Evolutionary conservation across 1,139 yeast genomes (phyloP).

Genomic region (Petasospora rhodanensis): DNA sequence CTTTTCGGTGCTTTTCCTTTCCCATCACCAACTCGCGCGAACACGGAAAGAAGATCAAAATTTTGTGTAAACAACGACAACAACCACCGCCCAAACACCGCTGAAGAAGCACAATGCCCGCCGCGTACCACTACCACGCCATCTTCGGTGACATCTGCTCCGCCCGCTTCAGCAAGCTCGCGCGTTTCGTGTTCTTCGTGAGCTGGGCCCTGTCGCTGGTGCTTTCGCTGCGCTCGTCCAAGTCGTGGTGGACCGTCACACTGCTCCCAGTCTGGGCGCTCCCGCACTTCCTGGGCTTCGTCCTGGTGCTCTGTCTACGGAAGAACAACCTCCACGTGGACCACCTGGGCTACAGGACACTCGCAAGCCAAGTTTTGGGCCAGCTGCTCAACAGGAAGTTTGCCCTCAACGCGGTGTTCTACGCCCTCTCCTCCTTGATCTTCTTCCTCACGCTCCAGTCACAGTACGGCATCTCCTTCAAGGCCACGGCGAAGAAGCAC

Average conservation of each 20-base stretch:
- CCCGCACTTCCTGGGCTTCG: slow-evolving; percentile 28
- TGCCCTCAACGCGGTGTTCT: slow-evolving; percentile 34
- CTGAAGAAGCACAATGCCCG: too few relatives aligned
- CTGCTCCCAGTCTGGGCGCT: slow-evolving; percentile 22
- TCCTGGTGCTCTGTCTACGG: slow-evolving; percentile 45
- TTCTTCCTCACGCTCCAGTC: slow-evolving; percentile 33
- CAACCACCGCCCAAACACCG: too few relatives aligned
- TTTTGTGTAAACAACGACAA: too few relatives aligned
- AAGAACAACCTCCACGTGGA: slow-evolving; percentile 48
- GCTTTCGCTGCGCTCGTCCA: slow-evolving; percentile 26
- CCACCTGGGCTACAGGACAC: slow-evolving; percentile 45
- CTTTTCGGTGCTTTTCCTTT: too few relatives aligned
- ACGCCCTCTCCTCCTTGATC: slow-evolving; percentile 36
- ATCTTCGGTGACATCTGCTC: slow-evolving; percentile 36
- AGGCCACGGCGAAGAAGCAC: slow-evolving; percentile 38
- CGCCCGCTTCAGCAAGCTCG: slow-evolving; percentile 34
- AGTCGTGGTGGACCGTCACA: slow-evolving; percentile 23
- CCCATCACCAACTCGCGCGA: too few relatives aligned
- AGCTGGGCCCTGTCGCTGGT: slow-evolving; percentile 29
- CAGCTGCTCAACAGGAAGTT: slow-evolving; percentile 42
- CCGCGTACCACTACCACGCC: slow-evolving; percentile 33
- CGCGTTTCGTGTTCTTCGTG: slow-evolving; percentile 32
- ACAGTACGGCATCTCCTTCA: slow-evolving; percentile 26
- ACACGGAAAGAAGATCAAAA: too few relatives aligned
- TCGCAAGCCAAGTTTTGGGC: slow-evolving; percentile 43